phyloP scores from a whole-genome alignment of 139 green algal genomes.

The Trebouxia sp. region DNA sequence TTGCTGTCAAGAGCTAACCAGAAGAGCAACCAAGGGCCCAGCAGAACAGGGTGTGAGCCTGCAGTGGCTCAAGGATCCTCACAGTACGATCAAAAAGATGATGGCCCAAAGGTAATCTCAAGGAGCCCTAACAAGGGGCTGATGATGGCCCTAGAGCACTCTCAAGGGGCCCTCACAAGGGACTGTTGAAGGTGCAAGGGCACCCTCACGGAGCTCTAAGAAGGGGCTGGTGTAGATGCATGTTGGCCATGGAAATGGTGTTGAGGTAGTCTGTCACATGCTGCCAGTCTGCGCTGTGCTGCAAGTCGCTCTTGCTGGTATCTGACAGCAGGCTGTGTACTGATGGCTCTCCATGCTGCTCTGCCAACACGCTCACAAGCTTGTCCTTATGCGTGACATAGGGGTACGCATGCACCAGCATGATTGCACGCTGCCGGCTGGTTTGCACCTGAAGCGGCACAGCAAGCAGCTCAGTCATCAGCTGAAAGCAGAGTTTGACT shows the following conservation, averaged over 20 bases:
- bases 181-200: too few relatives aligned
- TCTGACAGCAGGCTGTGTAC: neutral
- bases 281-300: conserved; percentile 12
- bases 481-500: too few relatives aligned
- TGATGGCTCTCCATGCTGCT: conserved; percentile 6
- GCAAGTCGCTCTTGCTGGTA: neutral
- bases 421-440: neutral
- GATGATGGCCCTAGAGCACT: too few relatives aligned
- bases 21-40: too few relatives aligned
- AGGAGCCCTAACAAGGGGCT: too few relatives aligned
- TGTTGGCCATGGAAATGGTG: conserved; percentile 5
- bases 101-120: too few relatives aligned
- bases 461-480: neutral
- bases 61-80: too few relatives aligned
- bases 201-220: neutral
- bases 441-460: neutral
- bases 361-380: neutral
- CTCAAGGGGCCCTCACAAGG: too few relatives aligned
- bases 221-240: conserved; percentile 3
- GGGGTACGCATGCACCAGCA: conserved; percentile 14
- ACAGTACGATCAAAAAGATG: too few relatives aligned
- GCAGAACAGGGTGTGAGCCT: too few relatives aligned
- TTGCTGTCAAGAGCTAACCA: too few relatives aligned
- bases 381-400: neutral
- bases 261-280: neutral